Base-by-base conservation (phyloP, 2,329 filamentous ascomycete genomes). In the Dothiorella sarmentorum region DNA sequence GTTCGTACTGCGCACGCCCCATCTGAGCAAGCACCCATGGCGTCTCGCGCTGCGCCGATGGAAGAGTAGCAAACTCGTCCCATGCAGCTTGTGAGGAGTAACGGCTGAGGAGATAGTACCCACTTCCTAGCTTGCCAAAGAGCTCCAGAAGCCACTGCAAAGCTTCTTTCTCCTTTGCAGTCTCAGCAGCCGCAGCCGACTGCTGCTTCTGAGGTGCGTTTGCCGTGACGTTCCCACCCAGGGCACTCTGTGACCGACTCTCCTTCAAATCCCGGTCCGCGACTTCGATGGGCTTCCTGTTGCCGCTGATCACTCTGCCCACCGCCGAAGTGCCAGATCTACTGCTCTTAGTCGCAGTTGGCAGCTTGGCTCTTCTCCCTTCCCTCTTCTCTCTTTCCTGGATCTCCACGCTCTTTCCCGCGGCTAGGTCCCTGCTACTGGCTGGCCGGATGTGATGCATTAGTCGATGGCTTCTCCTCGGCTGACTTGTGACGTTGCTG, bases 11-110 rank as follows among this genome's bases (percentile, higher is more conserved):
- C 17, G 92, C 91, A 65, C 90, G 89, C 7, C 91, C 95, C 69
- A 97, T 87, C 68, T 96, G 91, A 5, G 91, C 87, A 59, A 97
- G 80, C 13, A 97, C 91, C 90, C 91, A 97, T 1, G 94, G 90
- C 1, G 93, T 96, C 62, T 96, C 91, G 65, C 90, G 86, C 67
- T 97, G 93, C 4, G 80, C 76, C 27, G 83, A 77, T 1, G 90
- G 86, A 18, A 99, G 77, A 0, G 85, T 81, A 61, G 82, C 82
- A 70, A 93, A 91, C 2, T 85, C 80, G 61, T 89, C 83, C 45
- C 97, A 76, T 2, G 94, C 89, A 61, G 94, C 86, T 20, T 84
- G 78, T 64, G 90, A 90, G 65, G 88, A 86, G 69, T 91, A 99
- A 49, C 87, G 88, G 13, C 87, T 87, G 45, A 96, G 78, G 5